Base-by-base conservation (phyloP, 192 early-diverging fungal species). In the Linnemannia exigua region DNA sequence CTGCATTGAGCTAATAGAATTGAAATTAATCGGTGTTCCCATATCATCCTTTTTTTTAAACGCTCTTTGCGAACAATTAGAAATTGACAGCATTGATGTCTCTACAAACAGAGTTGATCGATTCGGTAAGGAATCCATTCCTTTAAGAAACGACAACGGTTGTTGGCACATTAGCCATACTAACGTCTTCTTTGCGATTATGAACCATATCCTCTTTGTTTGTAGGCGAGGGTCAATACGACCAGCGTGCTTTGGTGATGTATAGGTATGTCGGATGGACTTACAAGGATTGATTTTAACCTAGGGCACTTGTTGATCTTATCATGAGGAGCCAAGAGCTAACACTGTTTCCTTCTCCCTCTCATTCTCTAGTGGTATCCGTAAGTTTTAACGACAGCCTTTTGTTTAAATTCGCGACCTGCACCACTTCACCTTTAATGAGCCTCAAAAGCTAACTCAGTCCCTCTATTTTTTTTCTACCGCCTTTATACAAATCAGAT, bases 1-100 rank as follows among this genome's bases (percentile, higher is more conserved):
- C 3, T 22, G 28, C 11, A 25, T 28, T n/a, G 28, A 63, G 41
- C 9, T 31, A 19, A 11, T 28, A 73, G 67, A n/a, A 3, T 69
- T 20, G 48, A 47, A 37, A 47, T 46, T 58, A 0, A 58, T 16
- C 14, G 31, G 15, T 16, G 0, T 67, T 11, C n/a, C 12, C 35
- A 44, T 67, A 1, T 22, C 28, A n/a, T 70, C 28, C 44, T 47
- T 5, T 47, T 58, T 81, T 17, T 33, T 63, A 48, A n/a, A n/a
- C n/a, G n/a, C n/a, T n/a, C n/a, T n/a, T n/a, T n/a, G n/a, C n/a
- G n/a, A n/a, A n/a, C n/a, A 38, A 48, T 48, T 82, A 92, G 95
- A 96, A 84, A 96, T 97, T 73, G 90, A 89, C 77, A 94, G 93
- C 44, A 89, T 97, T 17, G 96, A 97, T 89, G 93, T 97, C 0